These are phyloP conservation scores for Gynostemma pentaphyllum DNA, from an alignment of 306 rosid species.

Conservation along the genomic window DNA sequence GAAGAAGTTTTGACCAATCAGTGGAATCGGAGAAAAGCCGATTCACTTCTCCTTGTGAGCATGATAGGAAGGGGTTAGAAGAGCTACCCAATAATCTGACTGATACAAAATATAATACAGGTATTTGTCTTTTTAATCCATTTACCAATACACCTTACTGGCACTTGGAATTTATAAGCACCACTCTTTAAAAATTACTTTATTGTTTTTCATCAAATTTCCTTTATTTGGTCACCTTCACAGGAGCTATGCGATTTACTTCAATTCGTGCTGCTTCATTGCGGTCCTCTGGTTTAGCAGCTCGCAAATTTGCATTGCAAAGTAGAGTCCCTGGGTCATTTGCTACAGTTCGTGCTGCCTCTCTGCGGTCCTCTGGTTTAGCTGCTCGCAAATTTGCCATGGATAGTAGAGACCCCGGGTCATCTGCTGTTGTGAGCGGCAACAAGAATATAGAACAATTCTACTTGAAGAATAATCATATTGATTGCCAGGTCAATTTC, in stretches of 20 bases:
- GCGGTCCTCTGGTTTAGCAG: constrained; percentile 53
- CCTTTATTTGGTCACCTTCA: neutral
- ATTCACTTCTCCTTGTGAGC: neutral
- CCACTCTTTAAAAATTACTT: neutral
- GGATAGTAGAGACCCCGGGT: constrained; percentile 14
- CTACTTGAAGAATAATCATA: neutral
- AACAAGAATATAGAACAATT: constrained; percentile 19
- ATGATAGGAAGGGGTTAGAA: constrained; percentile 11
- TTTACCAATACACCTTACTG: constrained; percentile 3
- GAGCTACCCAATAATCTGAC: constrained; percentile 8
- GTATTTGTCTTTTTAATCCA: constrained; percentile 20
- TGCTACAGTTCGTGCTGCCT: constrained; percentile 30
- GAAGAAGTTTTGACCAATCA: constrained; percentile 6
- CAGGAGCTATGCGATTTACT: constrained; percentile 51
- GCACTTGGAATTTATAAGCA: too few species aligned
- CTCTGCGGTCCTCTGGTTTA: constrained; percentile 48
- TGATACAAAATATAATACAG: constrained; percentile 21
- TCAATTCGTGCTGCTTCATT: constrained; percentile 33
- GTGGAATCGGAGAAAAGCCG: constrained; percentile 12
- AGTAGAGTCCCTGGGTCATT: constrained; percentile 14
- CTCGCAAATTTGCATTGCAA: constrained; percentile 19
- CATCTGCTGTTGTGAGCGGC: constrained; percentile 18
- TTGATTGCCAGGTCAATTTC: constrained; percentile 20
- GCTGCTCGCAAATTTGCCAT: constrained; percentile 27
- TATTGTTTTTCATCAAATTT: neutral